A percentile compares a stretch with the other conserved stretches of the same genome.
These are phyloP conservation scores for Adansonia digitata DNA, from an alignment of 345 rosid genomes.

Conservation along the genomic window DNA sequence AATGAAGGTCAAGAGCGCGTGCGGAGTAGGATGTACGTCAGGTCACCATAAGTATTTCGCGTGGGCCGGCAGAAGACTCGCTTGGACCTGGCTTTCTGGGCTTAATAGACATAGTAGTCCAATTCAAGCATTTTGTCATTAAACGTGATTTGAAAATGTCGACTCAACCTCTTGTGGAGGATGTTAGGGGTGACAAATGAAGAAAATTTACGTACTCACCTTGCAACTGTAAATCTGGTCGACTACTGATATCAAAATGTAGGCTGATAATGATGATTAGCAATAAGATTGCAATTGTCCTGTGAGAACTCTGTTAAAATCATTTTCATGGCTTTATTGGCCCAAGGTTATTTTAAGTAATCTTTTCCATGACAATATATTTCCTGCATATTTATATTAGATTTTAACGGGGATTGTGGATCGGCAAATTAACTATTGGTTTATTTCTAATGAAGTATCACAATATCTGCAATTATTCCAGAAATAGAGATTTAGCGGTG, in stretches of 20 bases:
- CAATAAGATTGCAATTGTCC: neutral
- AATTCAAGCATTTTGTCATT: too few species aligned
- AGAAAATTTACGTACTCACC: neutral
- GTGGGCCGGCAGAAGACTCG: neutral
- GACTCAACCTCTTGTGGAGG: neutral
- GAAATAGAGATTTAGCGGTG: conserved; percentile 11
- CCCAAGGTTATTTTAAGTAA: neutral
- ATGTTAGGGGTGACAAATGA: neutral
- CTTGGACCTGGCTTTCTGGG: too few species aligned
- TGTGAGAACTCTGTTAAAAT: neutral
- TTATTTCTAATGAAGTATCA: neutral
- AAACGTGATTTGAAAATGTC: neutral
- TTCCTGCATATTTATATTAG: neutral
- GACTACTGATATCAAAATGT: neutral
- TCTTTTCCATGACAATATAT: neutral
- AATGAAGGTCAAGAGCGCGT: neutral
- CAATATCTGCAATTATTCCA: conserved; percentile 3
- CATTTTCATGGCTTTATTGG: neutral
- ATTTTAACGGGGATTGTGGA: neutral
- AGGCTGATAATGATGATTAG: neutral
- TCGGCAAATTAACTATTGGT: neutral
- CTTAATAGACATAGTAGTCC: too few species aligned
- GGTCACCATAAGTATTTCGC: neutral
- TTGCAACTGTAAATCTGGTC: neutral
- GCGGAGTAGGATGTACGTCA: neutral